phyloP scores from a whole-genome alignment of 495 filamentous ascomycete species.

The Penicillium dipodomyicola region DNA sequence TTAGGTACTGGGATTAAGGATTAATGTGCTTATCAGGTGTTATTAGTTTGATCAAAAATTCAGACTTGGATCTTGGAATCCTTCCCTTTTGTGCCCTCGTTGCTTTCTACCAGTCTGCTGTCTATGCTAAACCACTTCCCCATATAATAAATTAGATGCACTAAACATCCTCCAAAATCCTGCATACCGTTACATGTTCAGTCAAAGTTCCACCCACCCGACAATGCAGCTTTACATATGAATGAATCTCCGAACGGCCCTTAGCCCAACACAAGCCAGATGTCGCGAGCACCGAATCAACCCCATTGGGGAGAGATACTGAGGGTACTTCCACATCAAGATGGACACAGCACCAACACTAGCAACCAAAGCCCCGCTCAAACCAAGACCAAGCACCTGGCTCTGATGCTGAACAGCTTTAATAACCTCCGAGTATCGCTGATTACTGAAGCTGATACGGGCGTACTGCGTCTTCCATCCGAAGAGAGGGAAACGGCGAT shows the following conservation, averaged over 20 bases:
- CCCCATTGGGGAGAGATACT: conserved; percentile 17
- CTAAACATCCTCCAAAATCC: not conserved
- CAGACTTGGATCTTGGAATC: not conserved
- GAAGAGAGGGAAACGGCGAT: conserved; percentile 66
- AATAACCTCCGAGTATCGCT: conserved; percentile 82
- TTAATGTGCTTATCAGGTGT: not conserved
- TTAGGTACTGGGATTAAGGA: conserved; percentile 92
- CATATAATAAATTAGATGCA: not conserved
- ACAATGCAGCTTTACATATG: not conserved
- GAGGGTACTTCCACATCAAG: conserved; percentile 35
- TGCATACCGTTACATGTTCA: not conserved
- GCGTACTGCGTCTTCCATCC: conserved; percentile 93
- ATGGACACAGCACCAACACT: conserved; percentile 28
- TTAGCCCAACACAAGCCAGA: conserved; percentile 11
- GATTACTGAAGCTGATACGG: conserved; percentile 89
- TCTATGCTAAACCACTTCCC: not conserved
- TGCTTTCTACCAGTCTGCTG: not conserved
- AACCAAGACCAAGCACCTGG: conserved; percentile 46
- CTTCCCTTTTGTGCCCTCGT: not conserved
- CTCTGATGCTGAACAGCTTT: conserved; percentile 66
- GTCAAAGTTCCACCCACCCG: not conserved
- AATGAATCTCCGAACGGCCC: conserved; percentile 1
- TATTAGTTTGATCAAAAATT: conserved; percentile 5
- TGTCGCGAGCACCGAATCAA: conserved; percentile 10
- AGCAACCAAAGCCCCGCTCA: conserved; percentile 31